Base-by-base conservation (phyloP, 2,329 filamentous ascomycete species). In the Xylaria arbuscula region DNA sequence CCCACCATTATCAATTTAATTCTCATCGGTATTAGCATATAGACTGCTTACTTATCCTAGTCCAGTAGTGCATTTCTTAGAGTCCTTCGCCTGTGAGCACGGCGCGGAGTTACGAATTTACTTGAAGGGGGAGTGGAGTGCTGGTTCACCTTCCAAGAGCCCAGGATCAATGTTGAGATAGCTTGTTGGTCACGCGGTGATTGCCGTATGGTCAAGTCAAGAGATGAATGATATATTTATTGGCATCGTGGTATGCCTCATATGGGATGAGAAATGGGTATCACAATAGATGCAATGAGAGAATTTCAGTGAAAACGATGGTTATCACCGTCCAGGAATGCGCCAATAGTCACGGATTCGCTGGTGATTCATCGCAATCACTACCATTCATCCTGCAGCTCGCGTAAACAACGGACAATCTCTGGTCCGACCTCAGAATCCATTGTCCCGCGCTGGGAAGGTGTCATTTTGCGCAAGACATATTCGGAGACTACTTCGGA, bases 381-480 rank as follows among this genome's bases (percentile, higher is more conserved):
- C 3, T 61, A 32, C 40, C 78, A 85, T 61, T 81, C 74, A 7
- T 77, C 74, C 69, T 85, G 81, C 60, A 87, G 76, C 67, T 84
- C 81, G 64, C 80, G 76, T 36, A 89, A 82, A 73, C 82, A 81
- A 38, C 84, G 78, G 45, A 85, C 81, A 69, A 93, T 79, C 36
- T 84, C 79, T 53, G 82, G 82, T 1, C 88, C 83, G 15, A 87
- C 85, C 24, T 84, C 79, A 4, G 81, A 81, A 38, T 87, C 84
- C 51, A 93, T 79, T 15, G 82, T 78, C 22, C 78, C 76, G 76
- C 83, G 82, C 76, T 92, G 86, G 11, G 78, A 74, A 8, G 74
- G 70, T 10, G 84, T 86, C 84, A 96, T 89, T 74, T 88, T 88
- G 66, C 85, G 85, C 73, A 98, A 81, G 51, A 98, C 94, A 82